These are phyloP conservation scores for Leishmania arabica DNA, from an alignment of 208 protist species.

Conservation along the genomic window DNA sequence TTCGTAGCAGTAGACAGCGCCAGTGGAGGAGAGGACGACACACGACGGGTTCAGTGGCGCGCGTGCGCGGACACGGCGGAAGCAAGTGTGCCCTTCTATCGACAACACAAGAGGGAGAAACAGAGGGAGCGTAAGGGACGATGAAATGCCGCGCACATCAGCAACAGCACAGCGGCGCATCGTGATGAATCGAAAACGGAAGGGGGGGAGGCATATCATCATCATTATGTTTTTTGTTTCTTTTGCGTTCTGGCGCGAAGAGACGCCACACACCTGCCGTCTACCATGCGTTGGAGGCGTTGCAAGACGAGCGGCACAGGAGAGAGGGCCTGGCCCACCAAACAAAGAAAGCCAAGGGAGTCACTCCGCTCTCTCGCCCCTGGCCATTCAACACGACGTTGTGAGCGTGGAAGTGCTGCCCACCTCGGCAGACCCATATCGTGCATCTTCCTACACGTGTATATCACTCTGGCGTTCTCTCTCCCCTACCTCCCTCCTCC, in stretches of 20 bases:
- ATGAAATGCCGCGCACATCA: neutral
- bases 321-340: neutral
- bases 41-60: neutral
- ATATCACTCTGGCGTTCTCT: neutral
- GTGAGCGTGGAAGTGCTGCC: neutral
- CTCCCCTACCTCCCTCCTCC: neutral
- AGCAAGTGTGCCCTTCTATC: neutral
- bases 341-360: neutral
- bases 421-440: neutral
- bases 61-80: neutral
- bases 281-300: neutral
- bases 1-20: neutral
- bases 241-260: neutral
- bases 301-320: neutral
- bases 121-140: too few relatives aligned
- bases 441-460: neutral
- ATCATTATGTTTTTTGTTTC: neutral
- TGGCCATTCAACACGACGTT: neutral
- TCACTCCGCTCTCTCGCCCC: neutral
- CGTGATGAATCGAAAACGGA: neutral
- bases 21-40: neutral
- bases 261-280: neutral
- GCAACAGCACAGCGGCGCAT: neutral
- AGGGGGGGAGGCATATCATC: neutral
- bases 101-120: neutral